These are phyloP conservation scores for Aspergillus brunneoviolaceus DNA, from an alignment of 2,329 filamentous ascomycete genomes.

Conservation along the genomic window DNA sequence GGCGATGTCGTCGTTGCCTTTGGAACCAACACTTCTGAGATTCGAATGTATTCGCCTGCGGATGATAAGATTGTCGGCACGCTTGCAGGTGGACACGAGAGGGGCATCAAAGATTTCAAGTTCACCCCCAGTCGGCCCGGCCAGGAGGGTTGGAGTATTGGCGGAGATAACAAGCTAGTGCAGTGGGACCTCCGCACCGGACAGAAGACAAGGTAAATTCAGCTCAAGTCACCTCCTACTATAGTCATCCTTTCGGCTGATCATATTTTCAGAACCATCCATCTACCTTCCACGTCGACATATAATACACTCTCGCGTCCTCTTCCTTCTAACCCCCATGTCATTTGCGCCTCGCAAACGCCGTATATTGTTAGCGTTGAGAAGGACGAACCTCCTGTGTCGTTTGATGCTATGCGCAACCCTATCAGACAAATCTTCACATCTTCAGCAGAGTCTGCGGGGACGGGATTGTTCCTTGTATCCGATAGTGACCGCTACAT, in stretches of 20 bases:
- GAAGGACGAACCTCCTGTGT: conserved; percentile 38
- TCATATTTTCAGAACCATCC: conserved; percentile 39
- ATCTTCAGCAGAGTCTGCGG: conserved; percentile 38
- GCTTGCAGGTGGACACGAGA: conserved; percentile 48
- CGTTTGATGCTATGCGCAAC: conserved; percentile 52
- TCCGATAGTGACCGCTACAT: conserved; percentile 52
- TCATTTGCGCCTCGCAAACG: conserved; percentile 53
- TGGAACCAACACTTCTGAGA: conserved; percentile 50
- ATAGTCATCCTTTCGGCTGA: conserved; percentile 11
- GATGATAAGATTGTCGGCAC: conserved; percentile 49
- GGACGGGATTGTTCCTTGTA: conserved; percentile 46
- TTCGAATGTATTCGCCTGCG: conserved; percentile 51
- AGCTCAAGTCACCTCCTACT: conserved; percentile 4
- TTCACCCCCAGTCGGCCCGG: conserved; percentile 44
- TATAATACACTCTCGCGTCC: conserved; percentile 44
- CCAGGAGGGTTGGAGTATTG: conserved; percentile 54
- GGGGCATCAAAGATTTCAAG: conserved; percentile 52
- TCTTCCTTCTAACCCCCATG: conserved; percentile 40
- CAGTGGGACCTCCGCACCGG: conserved; percentile 52
- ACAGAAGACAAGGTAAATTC: conserved; percentile 43
- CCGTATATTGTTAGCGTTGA: conserved; percentile 48
- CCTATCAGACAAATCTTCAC: conserved; percentile 48
- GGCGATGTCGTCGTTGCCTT: conserved; percentile 50
- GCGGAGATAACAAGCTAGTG: conserved; percentile 52
- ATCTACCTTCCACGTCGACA: conserved; percentile 41